Percentiles rank a stretch among this genome's conserved stretches.
phyloP scores from a whole-genome alignment of 257 asterid species.

The Mitragyna speciosa region DNA sequence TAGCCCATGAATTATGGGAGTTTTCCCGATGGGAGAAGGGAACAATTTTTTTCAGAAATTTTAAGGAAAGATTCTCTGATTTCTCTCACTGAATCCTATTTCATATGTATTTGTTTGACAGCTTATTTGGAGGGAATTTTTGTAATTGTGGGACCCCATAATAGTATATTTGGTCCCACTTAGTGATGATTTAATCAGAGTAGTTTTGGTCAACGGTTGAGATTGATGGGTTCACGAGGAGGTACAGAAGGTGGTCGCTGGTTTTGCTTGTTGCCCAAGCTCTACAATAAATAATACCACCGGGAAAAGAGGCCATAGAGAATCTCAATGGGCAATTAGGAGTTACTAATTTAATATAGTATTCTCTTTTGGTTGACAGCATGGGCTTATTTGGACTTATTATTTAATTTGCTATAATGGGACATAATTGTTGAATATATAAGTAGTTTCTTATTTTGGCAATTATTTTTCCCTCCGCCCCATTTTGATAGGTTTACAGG shows the following conservation, averaged over 20 bases:
- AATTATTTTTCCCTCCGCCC: no score
- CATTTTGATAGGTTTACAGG: no score
- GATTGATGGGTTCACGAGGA: not conserved
- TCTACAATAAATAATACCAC: no score
- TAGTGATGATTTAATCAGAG: not conserved
- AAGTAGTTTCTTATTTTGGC: not conserved
- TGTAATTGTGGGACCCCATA: not conserved
- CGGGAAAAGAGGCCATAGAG: not conserved
- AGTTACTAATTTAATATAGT: not conserved
- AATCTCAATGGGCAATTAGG: not conserved
- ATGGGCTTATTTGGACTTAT: not conserved
- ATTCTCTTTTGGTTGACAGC: not conserved
- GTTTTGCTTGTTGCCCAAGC: no score
- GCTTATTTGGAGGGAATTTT: constrained; percentile 23
- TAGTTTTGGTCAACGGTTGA: not conserved
- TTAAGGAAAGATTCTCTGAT: not conserved
- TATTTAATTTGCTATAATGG: not conserved
- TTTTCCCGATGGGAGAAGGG: not conserved
- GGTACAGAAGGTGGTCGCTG: not conserved
- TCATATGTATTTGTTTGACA: not conserved
- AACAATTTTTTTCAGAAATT: not conserved
- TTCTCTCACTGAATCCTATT: not conserved
- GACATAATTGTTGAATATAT: not conserved
- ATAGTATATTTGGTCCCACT: not conserved
- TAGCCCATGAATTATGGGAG: constrained; percentile 12